Percentiles rank a stretch among this genome's conserved stretches.
These are phyloP conservation scores for Canariomyces notabilis DNA, from an alignment of 2,329 filamentous ascomycete genomes.

Conservation along the genomic window DNA sequence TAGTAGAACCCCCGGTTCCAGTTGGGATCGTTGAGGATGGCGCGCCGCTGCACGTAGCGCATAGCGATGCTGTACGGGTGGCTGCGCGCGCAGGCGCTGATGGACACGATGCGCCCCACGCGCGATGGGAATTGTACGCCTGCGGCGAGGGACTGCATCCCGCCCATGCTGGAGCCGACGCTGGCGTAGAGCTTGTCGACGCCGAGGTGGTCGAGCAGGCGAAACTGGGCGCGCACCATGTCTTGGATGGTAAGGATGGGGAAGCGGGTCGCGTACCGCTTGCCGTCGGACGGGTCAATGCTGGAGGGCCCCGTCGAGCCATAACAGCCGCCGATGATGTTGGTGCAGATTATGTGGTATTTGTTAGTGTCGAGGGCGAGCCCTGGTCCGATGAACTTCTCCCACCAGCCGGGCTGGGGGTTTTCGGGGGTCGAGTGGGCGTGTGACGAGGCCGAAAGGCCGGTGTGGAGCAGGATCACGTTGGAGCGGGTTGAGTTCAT, in stretches of 20 bases:
- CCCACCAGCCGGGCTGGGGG: slow-evolving; percentile 93
- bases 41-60: slow-evolving; percentile 95
- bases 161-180: slow-evolving; percentile 95
- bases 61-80: slow-evolving; percentile 98
- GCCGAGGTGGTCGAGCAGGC: slow-evolving; percentile 72
- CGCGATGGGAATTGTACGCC: slow-evolving; percentile 78
- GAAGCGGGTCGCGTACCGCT: slow-evolving; percentile 88
- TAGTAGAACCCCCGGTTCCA: slow-evolving; percentile 97
- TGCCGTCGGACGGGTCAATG: slow-evolving; percentile 80
- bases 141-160: slow-evolving; percentile 91
- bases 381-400: slow-evolving; percentile 92
- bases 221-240: slow-evolving; percentile 95
- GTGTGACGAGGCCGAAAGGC: slow-evolving; percentile 93
- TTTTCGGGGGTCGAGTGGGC: slow-evolving; percentile 87
- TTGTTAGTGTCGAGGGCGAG: slow-evolving; percentile 82
- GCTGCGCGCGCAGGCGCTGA: slow-evolving; percentile 88
- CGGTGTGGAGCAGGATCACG: slow-evolving; percentile 87
- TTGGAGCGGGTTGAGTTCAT: slow-evolving; percentile 79
- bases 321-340: slow-evolving; percentile 93
- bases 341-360: slow-evolving; percentile 93
- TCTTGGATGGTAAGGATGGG: slow-evolving; percentile 94
- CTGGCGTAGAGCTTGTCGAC: slow-evolving; percentile 81
- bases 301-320: slow-evolving; percentile 89
- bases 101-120: slow-evolving; percentile 76
- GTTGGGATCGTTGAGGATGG: slow-evolving; percentile 97